Evolutionary conservation across 2,329 filamentous ascomycete genomes (phyloP), one percentile per base, ranked within the genome.

Genomic region (Truncatella angustata): DNA sequence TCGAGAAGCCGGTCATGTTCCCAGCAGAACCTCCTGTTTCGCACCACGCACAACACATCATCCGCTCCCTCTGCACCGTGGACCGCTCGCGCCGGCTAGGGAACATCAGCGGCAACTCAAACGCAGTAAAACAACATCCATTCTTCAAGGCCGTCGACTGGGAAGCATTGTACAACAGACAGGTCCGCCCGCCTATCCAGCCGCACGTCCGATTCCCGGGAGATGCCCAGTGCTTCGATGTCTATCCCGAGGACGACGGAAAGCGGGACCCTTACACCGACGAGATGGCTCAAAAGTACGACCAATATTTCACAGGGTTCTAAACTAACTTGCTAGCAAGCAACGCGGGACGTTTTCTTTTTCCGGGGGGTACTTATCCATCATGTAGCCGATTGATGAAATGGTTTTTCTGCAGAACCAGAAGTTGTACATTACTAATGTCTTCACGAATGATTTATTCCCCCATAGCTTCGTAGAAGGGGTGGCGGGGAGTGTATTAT

Each of bases 201-300:
- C 89, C 88, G n/a, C 85, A 87, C 50, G 74, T 93, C 26, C 77
- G 85, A 21, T 87, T 83, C 46, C 80, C 85, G 0, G 88, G 87
- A 28, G 90, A 93, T 63, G 86, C 89, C 16, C 80, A 88, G 63
- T 93, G 90, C 66, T 94, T 93, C 63, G 90, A 93, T 63, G 78
- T 86, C 37, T 94, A 93, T 62, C 87, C 89, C n/a, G 87, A 90
- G 54, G 87, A 91, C 63, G 84, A 87, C 53, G 81, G 77, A 50
- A 78, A 78, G 44, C 75, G 80, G 51, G 85, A 88, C 35, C 72
- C 75, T 51, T 92, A 91, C 63, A 88, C 85, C 3, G 78, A 82
- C 37, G 87, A 90, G 40, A 76, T 91, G 77, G 76, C 77, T 30
- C 74, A 76, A 40, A 84, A 84, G 70, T 91, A 89, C 68, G 89